Conservation (phyloP, 163 green algal genomes). For the Botryococcus braunii region DNA sequence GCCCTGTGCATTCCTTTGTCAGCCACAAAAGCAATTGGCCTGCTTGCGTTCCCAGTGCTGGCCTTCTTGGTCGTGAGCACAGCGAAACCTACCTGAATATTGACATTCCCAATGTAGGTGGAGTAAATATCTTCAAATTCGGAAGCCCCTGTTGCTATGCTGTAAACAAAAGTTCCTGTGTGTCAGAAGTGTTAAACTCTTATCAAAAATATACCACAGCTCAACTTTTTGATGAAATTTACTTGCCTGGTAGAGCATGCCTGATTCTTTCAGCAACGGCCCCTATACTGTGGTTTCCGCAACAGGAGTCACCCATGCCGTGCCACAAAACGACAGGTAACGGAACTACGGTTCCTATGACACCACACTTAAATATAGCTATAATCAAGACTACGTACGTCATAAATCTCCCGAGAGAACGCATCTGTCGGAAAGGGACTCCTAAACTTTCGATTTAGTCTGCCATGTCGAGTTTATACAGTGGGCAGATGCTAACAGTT, state of each 20-base stretch:
- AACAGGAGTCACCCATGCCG: constrained; percentile 70
- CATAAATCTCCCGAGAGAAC: no score
- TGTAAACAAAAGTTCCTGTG: constrained; percentile 64
- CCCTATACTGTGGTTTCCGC: constrained; percentile 35
- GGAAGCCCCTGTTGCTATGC: constrained; percentile 46
- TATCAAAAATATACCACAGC: not conserved
- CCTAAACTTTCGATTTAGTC: no score
- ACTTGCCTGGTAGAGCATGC: constrained; percentile 24
- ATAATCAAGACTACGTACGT: no score
- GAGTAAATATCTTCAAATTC: constrained; percentile 40
- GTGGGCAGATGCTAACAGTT: no score
- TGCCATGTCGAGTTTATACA: no score
- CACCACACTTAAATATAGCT: no score
- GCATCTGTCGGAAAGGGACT: no score
- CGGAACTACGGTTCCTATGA: no score
- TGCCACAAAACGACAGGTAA: constrained; percentile 62
- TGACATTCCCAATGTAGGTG: constrained; percentile 69
- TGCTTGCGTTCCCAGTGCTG: no score
- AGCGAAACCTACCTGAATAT: constrained; percentile 46
- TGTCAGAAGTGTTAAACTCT: not conserved
- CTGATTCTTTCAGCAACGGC: constrained; percentile 38
- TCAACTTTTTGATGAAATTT: not conserved
- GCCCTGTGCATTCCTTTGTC: no score
- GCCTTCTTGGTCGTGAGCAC: not conserved
- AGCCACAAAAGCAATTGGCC: no score